Percentiles rank a stretch among this genome's conserved stretches.
Evolutionary conservation across 2,329 filamentous ascomycete species (phyloP).

Genomic region (Colletotrichum horii): DNA sequence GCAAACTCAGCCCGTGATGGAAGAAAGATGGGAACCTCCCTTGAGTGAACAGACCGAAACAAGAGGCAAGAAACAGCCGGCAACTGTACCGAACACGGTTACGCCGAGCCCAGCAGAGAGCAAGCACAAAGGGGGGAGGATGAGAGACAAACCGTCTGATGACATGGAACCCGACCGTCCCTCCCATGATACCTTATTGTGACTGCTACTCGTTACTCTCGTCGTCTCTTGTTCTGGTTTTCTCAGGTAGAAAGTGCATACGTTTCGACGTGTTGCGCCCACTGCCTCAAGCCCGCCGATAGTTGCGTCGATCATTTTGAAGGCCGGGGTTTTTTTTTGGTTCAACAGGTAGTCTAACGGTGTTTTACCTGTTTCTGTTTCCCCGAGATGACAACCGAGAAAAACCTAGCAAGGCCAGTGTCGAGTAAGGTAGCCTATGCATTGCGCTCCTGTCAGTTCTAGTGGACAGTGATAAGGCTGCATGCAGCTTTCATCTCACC

Average conservation of each 20-base stretch:
- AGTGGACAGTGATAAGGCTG: not conserved
- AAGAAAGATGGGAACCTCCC: not conserved
- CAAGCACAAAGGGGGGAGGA: not conserved
- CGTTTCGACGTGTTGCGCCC: constrained; percentile 12
- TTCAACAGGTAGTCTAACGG: not conserved
- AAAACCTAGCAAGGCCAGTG: not conserved
- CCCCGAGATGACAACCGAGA: not conserved
- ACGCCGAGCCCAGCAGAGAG: not conserved
- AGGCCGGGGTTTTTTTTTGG: not conserved
- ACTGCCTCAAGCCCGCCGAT: constrained; percentile 1
- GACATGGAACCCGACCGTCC: not conserved
- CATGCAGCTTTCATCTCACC: not conserved
- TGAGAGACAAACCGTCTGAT: not conserved
- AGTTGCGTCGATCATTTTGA: not conserved
- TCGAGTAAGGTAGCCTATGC: not conserved
- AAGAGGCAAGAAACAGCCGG: not conserved
- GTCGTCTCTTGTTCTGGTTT: not conserved
- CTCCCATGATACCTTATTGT: not conserved
- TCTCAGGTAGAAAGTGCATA: not conserved
- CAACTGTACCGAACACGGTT: not conserved
- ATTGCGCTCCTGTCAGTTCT: not conserved
- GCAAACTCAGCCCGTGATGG: not conserved
- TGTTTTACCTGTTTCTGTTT: not conserved
- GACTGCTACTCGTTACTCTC: not conserved
- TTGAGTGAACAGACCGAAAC: not conserved